Evolutionary conservation across 495 filamentous ascomycete genomes (phyloP).

Genomic region (Amniculicola lignicola): DNA sequence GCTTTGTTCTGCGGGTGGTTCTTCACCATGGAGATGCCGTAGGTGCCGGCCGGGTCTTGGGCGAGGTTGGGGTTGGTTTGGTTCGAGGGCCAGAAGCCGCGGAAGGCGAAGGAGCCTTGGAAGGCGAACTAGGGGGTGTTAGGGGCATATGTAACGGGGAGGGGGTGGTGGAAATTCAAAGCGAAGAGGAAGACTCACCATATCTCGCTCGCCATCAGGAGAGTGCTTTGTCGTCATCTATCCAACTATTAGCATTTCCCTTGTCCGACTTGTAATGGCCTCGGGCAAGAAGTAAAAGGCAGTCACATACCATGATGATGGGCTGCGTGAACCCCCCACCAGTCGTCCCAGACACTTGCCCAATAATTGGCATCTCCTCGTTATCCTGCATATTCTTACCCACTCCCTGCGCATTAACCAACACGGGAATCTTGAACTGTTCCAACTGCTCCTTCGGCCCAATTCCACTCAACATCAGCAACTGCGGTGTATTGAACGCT

Average conservation of each 20-base stretch:
- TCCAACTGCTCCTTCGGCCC: slow-evolving; percentile 26
- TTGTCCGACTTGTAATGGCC: too few relatives aligned
- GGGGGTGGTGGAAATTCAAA: too few relatives aligned
- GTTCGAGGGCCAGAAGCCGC: slow-evolving; percentile 27
- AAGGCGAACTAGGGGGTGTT: too few relatives aligned
- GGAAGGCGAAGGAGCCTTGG: slow-evolving; percentile 27
- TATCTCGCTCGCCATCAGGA: slow-evolving; percentile 25
- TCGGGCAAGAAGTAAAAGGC: too few relatives aligned
- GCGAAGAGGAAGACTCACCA: too few relatives aligned
- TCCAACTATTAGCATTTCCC: too few relatives aligned
- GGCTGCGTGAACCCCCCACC: slow-evolving; percentile 13
- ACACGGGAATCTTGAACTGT: slow-evolving; percentile 19
- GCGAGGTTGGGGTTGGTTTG: slow-evolving; percentile 16
- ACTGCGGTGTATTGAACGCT: slow-evolving; percentile 27
- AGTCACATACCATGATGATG: slow-evolving; percentile 20
- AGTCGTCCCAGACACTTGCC: not conserved
- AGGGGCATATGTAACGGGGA: too few relatives aligned
- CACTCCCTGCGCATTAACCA: slow-evolving; percentile 23
- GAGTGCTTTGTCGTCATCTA: slow-evolving; percentile 17
- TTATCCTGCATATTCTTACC: slow-evolving; percentile 32
- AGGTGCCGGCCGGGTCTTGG: slow-evolving; percentile 6
- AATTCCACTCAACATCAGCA: slow-evolving; percentile 33
- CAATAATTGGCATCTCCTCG: slow-evolving; percentile 29
- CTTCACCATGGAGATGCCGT: slow-evolving; percentile 29
- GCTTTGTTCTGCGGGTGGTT: slow-evolving; percentile 23